Conservation (phyloP, 2,329 filamentous ascomycete species). For the Colletotrichum godetiae region DNA sequence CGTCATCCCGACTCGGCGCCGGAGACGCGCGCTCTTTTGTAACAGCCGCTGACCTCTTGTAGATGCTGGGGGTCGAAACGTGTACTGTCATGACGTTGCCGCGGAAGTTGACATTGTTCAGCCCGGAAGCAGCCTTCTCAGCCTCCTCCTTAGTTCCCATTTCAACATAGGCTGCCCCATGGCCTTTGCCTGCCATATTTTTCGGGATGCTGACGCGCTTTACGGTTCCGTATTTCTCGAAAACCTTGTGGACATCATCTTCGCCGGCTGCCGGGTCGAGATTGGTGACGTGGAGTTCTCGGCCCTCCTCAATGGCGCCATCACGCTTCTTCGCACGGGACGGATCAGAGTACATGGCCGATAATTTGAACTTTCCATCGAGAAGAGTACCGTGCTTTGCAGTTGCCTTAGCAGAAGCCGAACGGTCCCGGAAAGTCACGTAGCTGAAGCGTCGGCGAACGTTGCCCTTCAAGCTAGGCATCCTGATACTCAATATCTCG, state of each 20-base stretch:
- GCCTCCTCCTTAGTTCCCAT: slow-evolving; percentile 79
- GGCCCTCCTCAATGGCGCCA: slow-evolving; percentile 85
- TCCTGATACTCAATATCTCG: slow-evolving; percentile 85
- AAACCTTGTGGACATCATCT: slow-evolving; percentile 75
- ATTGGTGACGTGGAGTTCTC: slow-evolving; percentile 84
- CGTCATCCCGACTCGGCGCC: slow-evolving; percentile 47
- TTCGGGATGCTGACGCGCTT: slow-evolving; percentile 78
- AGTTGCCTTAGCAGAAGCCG: slow-evolving; percentile 77
- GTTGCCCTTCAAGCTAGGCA: slow-evolving; percentile 92
- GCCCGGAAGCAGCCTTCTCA: slow-evolving; percentile 70
- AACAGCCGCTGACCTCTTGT: slow-evolving; percentile 62
- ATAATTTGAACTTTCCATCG: slow-evolving; percentile 75
- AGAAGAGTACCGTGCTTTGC: slow-evolving; percentile 77
- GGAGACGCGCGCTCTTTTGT: slow-evolving; percentile 48
- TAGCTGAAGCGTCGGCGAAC: slow-evolving; percentile 94
- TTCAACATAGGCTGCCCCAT: slow-evolving; percentile 84
- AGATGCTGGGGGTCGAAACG: slow-evolving; percentile 65
- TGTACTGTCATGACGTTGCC: slow-evolving; percentile 76
- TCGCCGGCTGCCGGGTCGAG: slow-evolving; percentile 73
- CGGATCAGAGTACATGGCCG: slow-evolving; percentile 88
- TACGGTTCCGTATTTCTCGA: slow-evolving; percentile 81
- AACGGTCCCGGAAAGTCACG: slow-evolving; percentile 81
- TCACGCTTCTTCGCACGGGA: slow-evolving; percentile 79
- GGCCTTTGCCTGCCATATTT: slow-evolving; percentile 74
- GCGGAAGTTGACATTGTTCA: slow-evolving; percentile 78